Base-by-base conservation (phyloP, 1,139 yeast species). In the Candida tropicalis region DNA sequence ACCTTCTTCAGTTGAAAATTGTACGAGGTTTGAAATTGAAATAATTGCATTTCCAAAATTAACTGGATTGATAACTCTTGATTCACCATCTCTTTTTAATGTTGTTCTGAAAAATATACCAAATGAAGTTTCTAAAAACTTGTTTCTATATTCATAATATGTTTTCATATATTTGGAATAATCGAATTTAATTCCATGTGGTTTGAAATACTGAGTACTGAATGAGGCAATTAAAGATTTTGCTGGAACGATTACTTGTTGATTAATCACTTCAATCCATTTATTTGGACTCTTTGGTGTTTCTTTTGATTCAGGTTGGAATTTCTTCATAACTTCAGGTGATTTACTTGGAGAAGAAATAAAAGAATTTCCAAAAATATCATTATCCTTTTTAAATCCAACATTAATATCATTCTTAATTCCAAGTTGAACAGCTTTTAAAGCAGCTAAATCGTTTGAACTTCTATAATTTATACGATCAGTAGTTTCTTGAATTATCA, bases 1-100 rank as follows among this genome's bases (percentile, higher is more conserved):
- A 51, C 84, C 90, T 57, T 84, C 89, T 46, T 77, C 81, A 23
- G 79, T 70, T 0, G 90, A 81, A 53, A 75, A 80, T n/a, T 78
- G 68, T 27, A 82, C 66, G 44, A 84, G 66, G 43, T 82, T 73
- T 3, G 87, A 65, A 10, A 84, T 59, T 1, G 87, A 72, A 37
- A 84, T 75, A n/a, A 83, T 77, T 0, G 87, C 79, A 56, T 84
- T 82, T 2, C 87, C 87, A 44, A 75, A 73, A 40, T 77, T 73
- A 4, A 73, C 78, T 0, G 87, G 82, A 44, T 82, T 74, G 15
- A 81, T 71, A 1, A 83, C 71, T 36, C 89, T 63, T 16, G 79
- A 73, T 48, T 81, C 81, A 0, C 87, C 77, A 51, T 83, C 86
- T 52, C 82, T 66, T 39, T 67, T 66, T 17, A 78, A 55, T 0